These are phyloP conservation scores for Quercus phellos DNA, from an alignment of 331 rosid species.

Conservation along the genomic window DNA sequence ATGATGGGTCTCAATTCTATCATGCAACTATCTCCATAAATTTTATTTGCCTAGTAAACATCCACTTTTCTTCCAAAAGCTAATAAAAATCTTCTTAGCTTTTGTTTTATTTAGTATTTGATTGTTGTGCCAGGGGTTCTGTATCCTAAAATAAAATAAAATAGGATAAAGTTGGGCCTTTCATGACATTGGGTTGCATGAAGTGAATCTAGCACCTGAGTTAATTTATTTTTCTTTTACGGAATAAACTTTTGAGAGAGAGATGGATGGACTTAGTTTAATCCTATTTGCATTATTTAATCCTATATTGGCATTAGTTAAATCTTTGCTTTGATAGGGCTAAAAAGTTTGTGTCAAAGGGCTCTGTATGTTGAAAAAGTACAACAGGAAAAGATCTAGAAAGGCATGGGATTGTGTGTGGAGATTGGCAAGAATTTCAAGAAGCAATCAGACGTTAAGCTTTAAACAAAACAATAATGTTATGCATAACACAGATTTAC, in stretches of 20 bases:
- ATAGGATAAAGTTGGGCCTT: conserved; percentile 24
- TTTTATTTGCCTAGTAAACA: background rate
- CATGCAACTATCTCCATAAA: background rate
- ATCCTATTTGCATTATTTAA: background rate
- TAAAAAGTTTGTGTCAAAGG: background rate
- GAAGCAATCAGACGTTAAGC: background rate
- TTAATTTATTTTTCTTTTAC: background rate
- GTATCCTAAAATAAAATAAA: conserved; percentile 17
- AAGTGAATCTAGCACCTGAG: conserved; percentile 20
- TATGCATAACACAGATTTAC: no score
- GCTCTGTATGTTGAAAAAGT: conserved; percentile 1
- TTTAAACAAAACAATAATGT: background rate
- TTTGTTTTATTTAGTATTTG: background rate
- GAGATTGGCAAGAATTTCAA: background rate
- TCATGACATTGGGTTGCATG: conserved; percentile 23
- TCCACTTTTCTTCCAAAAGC: background rate
- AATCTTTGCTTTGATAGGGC: background rate
- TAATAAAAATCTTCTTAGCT: background rate
- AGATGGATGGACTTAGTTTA: background rate
- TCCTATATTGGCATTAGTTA: background rate
- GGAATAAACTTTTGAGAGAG: background rate
- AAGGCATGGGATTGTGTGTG: background rate
- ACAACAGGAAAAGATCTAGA: background rate
- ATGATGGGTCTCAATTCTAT: background rate
- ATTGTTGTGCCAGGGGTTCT: conserved; percentile 30